A percentile compares a stretch with the other conserved stretches of the same genome.
These are phyloP conservation scores for Paecilomyces formosus DNA, from an alignment of 2,329 filamentous ascomycete genomes.

Conservation along the genomic window DNA sequence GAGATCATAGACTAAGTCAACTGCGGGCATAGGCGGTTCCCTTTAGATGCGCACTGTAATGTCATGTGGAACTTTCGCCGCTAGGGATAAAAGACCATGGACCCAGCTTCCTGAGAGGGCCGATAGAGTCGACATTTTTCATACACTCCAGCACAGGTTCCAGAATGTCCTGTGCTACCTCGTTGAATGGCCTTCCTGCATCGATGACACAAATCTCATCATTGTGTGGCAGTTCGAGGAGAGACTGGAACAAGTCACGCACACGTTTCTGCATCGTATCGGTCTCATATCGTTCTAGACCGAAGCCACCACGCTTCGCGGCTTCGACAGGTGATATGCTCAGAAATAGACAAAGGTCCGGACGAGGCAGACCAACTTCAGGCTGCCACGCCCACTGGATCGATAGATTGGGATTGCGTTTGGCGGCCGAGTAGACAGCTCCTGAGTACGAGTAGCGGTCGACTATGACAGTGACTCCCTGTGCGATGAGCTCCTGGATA, in stretches of 20 bases:
- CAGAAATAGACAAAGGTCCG: constrained; percentile 82
- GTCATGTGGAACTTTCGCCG: constrained; percentile 4
- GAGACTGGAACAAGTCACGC: constrained; percentile 59
- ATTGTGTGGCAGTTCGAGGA: constrained; percentile 42
- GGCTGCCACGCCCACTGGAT: constrained; percentile 77
- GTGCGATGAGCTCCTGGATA: constrained; percentile 44
- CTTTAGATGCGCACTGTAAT: neutral
- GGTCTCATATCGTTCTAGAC: constrained; percentile 81
- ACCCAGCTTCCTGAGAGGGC: constrained; percentile 27
- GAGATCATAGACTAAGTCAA: constrained; percentile 33
- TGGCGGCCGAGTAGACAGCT: constrained; percentile 86
- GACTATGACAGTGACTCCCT: constrained; percentile 69
- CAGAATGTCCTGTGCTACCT: constrained; percentile 41
- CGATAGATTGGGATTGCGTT: constrained; percentile 61
- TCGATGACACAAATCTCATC: constrained; percentile 49
- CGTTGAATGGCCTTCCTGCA: constrained; percentile 45
- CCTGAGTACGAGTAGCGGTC: constrained; percentile 96
- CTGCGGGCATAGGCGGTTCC: neutral
- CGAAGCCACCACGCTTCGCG: constrained; percentile 73
- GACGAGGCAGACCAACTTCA: constrained; percentile 77
- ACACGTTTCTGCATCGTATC: constrained; percentile 75
- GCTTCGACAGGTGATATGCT: constrained; percentile 70
- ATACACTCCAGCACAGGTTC: constrained; percentile 20
- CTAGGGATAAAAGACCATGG: constrained; percentile 16
- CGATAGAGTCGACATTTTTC: constrained; percentile 22